Base-by-base conservation (phyloP, 176 grass and related monocot genomes). In the Triticum urartu region DNA sequence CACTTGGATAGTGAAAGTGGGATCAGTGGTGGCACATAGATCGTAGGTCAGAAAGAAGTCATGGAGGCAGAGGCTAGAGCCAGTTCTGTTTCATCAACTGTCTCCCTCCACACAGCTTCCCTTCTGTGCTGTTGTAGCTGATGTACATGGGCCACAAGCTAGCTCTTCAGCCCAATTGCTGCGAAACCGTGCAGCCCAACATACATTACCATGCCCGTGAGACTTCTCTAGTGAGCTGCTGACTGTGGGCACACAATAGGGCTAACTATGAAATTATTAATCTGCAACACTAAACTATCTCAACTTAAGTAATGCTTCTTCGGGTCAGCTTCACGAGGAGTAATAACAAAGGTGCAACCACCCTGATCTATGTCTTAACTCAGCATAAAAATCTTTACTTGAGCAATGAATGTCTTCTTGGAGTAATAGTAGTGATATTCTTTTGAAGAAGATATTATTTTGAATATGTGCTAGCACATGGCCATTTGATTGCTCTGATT, bases 401-500 rank as follows among this genome's bases (percentile, higher is more conserved):
- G 62, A 64, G 71, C 59, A 64, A 28, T 76, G 63, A 76, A 22
- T 64, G 12, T 28, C 40, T 63, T 69, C 58, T 15, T 10, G 7
- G 18, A 64, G 36, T 45, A 84, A 65, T 43, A 66, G 65, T 73
- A 64, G 69, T 45, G 22, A 33, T 71, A 43, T 17, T 45, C 11
- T n/a, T 76, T 15, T 66, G 66, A 85, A 81, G 66, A 85, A 81
- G 84, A 87, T 25, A 24, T 9, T 6, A 59, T 85, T 67, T 6
- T 4, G 7, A 59, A 12, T 65, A 25, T 34, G 22, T 21, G 52
- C 13, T 83, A 24, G 38, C 52, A n/a, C 33, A 45, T 66, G 33
- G 20, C 30, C 11, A 28, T 86, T 74, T 47, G 21, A 48, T 77
- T 75, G 12, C 26, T 65, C 47, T 10, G 21, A 65, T 26, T 32